Evolutionary conservation across 2,329 filamentous ascomycete species (phyloP), one percentile per base, ranked within the genome.

Genomic region (Scytalidium lignicola): DNA sequence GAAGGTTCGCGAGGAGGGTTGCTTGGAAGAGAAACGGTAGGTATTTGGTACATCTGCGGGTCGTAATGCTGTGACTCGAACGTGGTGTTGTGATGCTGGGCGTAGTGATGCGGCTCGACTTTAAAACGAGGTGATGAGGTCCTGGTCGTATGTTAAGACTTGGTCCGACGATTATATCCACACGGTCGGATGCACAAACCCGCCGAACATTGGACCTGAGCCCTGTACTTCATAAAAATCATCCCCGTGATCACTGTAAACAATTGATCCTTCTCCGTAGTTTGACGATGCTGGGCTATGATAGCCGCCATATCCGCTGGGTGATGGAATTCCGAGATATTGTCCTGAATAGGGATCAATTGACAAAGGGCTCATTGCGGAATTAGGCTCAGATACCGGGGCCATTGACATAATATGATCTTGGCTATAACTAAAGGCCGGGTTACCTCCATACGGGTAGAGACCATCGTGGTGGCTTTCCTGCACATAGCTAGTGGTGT

Each of bases 261-360:
- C 72, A 53, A 81, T 70, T 22, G 81, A 83, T n/a, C 79, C 71
- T 64, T 82, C 70, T 12, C 78, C 71, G 62, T 78, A 82, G 17
- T 76, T 81, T 51, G 81, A 84, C 23, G 80, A 81, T 19, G 80
- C 77, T 46, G 81, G 81, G 62, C 80, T 84, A 62, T 82, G 53
- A 41, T 65, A 83, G 50, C 74, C 74, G 48, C 61, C 62, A 53
- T 58, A 65, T 53, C 78, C 82, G 22, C 77, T 77, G 20, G 80
- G 79, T 49, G 80, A 83, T n/a, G 81, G 81, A 46, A 84, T 78
- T 63, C 70, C 78, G 50, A 85, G 74, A 61, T 83, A 85, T 58
- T 82, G 77, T 57, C 75, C 74, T 55, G 69, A 69, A 28, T 78
- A 83, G 26, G 79, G 78, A 41, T 66, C 64, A 47, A 83, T 68